phyloP scores from a whole-genome alignment of 2,329 filamentous ascomycete genomes.

The Zymoseptoria ardabiliae region DNA sequence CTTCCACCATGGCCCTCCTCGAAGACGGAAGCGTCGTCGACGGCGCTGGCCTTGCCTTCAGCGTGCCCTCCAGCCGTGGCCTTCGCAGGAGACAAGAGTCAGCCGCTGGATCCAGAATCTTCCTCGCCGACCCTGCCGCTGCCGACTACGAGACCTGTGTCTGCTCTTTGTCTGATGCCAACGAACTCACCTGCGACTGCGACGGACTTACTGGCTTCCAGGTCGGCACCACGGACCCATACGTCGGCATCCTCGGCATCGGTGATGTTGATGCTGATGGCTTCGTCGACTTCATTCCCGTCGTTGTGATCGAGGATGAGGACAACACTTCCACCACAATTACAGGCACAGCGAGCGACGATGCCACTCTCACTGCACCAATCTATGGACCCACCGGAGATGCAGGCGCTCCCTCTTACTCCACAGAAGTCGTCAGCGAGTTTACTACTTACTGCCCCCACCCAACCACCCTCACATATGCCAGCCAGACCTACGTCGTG shows the following conservation, averaged over 20 bases:
- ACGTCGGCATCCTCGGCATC: not conserved
- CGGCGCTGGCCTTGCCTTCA: not conserved
- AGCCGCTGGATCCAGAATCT: not conserved
- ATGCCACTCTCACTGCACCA: not conserved
- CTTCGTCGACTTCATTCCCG: not conserved
- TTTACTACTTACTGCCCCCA: conserved; percentile 23
- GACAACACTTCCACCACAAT: not conserved
- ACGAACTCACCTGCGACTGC: not conserved
- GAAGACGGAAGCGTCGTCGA: not conserved
- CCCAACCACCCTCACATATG: conserved; percentile 33
- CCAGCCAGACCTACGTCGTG: conserved; percentile 21
- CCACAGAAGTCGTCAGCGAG: conserved; percentile 17
- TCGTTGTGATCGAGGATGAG: not conserved
- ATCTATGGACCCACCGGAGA: not conserved
- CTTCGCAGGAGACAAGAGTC: not conserved
- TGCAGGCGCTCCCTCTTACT: conserved; percentile 4
- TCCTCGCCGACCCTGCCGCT: not conserved
- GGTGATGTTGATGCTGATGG: not conserved
- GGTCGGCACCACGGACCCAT: not conserved
- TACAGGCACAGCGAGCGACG: not conserved
- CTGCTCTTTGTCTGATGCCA: not conserved
- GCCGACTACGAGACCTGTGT: not conserved
- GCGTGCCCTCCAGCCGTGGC: not conserved
- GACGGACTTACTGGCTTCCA: not conserved
- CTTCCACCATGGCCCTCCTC: not conserved